Evolutionary conservation across 768 basidiomycete species (phyloP).

Genomic region (Exsudoporus frostii): DNA sequence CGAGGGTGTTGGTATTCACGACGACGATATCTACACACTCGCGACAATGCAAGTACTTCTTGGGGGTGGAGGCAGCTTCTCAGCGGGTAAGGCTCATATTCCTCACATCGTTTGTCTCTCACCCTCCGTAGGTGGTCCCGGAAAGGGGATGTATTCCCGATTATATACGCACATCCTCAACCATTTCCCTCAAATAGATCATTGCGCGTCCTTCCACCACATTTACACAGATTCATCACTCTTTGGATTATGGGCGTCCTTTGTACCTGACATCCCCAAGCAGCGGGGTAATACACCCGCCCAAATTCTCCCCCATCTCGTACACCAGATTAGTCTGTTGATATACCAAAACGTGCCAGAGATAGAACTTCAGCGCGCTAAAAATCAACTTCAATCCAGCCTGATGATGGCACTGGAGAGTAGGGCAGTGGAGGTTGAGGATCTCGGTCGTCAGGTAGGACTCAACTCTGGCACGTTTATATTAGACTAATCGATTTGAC

Average conservation of each 20-base stretch:
- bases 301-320: constrained; percentile 79
- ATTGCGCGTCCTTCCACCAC: constrained; percentile 96
- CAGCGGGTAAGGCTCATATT: constrained; percentile 56
- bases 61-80: constrained; percentile 95
- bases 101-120: neutral
- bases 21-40: constrained; percentile 88
- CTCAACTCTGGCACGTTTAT: neutral
- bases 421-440: constrained; percentile 78
- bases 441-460: constrained; percentile 83
- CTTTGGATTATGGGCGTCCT: constrained; percentile 88
- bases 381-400: constrained; percentile 91
- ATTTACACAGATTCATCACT: constrained; percentile 93
- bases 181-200: constrained; percentile 89
- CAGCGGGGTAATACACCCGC: constrained; percentile 58
- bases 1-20: constrained; percentile 87
- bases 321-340: constrained; percentile 82
- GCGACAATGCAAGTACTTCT: constrained; percentile 94
- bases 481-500: constrained; percentile 1
- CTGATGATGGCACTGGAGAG: constrained; percentile 95
- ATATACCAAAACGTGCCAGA: constrained; percentile 65
- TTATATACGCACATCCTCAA: constrained; percentile 96
- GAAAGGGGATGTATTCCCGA: constrained; percentile 99
- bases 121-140: constrained; percentile 70
- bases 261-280: constrained; percentile 61
- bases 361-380: constrained; percentile 77